phyloP scores from a whole-genome alignment of 768 basidiomycete genomes.

The Mycena maculata region DNA sequence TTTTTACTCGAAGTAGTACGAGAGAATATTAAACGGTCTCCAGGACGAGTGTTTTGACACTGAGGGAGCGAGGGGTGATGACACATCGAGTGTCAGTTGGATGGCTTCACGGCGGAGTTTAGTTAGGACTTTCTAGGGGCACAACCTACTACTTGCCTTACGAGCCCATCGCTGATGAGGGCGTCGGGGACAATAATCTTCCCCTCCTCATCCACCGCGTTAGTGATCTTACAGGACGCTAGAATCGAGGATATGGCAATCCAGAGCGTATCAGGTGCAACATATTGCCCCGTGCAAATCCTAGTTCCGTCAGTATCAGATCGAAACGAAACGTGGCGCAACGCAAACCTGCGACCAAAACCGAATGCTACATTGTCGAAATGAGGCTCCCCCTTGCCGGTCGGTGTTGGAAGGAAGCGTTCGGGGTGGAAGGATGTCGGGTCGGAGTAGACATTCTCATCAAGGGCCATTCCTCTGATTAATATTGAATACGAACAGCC shows the following conservation, averaged over 20 bases:
- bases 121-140: neutral
- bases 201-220: conserved; percentile 51
- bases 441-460: conserved; percentile 40
- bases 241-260: conserved; percentile 58
- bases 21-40: too few species aligned
- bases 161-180: conserved; percentile 55
- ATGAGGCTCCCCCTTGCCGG: conserved; percentile 12
- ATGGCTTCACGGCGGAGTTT: conserved; percentile 12
- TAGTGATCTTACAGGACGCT: conserved; percentile 56
- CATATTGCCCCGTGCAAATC: conserved; percentile 60
- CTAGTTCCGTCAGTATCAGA: conserved; percentile 29
- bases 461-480: conserved; percentile 42
- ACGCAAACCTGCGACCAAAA: conserved; percentile 23
- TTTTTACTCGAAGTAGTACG: too few species aligned
- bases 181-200: conserved; percentile 52
- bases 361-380: conserved; percentile 23
- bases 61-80: conserved; percentile 19
- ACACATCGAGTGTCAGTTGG: conserved; percentile 25
- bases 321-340: neutral
- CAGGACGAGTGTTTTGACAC: conserved; percentile 12
- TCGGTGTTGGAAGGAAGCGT: conserved; percentile 36
- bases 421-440: conserved; percentile 43
- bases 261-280: conserved; percentile 61
- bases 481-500: neutral
- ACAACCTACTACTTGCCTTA: conserved; percentile 49